These are phyloP conservation scores for Neurospora sp. DNA, from an alignment of 2,329 filamentous ascomycete genomes.

Conservation along the genomic window DNA sequence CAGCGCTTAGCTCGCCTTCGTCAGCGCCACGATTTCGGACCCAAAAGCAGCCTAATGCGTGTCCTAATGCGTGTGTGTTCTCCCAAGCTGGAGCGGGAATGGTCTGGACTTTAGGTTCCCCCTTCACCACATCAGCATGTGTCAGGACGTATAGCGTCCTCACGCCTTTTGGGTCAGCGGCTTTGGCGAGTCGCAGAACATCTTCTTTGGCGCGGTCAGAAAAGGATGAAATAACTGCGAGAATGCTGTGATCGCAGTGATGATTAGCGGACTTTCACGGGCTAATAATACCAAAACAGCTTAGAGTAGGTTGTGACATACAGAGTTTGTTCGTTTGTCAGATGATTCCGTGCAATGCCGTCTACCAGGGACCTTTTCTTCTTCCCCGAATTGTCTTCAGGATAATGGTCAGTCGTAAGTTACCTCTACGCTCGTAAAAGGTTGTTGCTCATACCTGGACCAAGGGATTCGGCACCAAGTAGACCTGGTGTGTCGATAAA, in stretches of 20 bases:
- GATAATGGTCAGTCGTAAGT: slow-evolving; percentile 23
- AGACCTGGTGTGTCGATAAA: slow-evolving; percentile 47
- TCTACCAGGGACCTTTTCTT: slow-evolving; percentile 34
- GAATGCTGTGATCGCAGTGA: slow-evolving; percentile 22
- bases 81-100: slow-evolving; percentile 32
- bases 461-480: not conserved
- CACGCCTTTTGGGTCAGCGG: slow-evolving; percentile 28
- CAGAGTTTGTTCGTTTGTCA: slow-evolving; percentile 36
- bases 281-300: not conserved
- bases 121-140: slow-evolving; percentile 41
- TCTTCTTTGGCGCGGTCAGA: slow-evolving; percentile 30
- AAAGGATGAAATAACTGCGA: slow-evolving; percentile 32
- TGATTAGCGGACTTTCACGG: not conserved
- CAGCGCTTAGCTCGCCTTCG: slow-evolving; percentile 23
- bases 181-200: slow-evolving; percentile 27
- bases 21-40: slow-evolving; percentile 38
- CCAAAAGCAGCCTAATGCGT: slow-evolving; percentile 35
- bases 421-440: slow-evolving; percentile 27
- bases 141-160: slow-evolving; percentile 43
- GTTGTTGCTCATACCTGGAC: not conserved
- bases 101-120: slow-evolving; percentile 22
- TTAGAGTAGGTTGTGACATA: slow-evolving; percentile 10
- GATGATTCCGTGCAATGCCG: slow-evolving; percentile 38
- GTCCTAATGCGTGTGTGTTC: slow-evolving; percentile 27
- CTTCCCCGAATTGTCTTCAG: slow-evolving; percentile 15